Evolutionary conservation across 805 yeast genomes (phyloP), one percentile per base, ranked within the genome.

Genomic region (Alloascoidea africana): DNA sequence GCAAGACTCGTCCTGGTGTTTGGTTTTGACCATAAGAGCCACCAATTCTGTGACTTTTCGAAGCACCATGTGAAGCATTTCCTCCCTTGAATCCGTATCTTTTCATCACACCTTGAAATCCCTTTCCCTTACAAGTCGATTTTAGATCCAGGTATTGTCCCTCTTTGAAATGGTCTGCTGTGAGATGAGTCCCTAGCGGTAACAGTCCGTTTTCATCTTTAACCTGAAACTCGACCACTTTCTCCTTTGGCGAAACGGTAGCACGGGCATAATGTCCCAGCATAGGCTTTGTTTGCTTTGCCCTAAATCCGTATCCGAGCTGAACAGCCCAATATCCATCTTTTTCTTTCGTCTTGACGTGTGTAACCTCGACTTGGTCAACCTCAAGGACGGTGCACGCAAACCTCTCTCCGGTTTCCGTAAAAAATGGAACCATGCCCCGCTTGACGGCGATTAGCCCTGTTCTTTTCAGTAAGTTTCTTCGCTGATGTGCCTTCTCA

Each of bases 31-130:
- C 98, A 50, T 81, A 86, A 19, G 96, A 87, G 70, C 98, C 98
- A 50, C 94, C 94, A 41, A 86, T 76, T 69, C 98, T 80, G 57
- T 91, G 97, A 27, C 89, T 79, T 36, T 71, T 65, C 18, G 98
- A 84, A 17, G 83, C 87, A 80, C 98, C 98, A 58, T 91, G 98
- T 1, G 96, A 68, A 4, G 96, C 96, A 33, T 74, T 71, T 57
- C 82, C 72, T 68, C 98, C 98, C 35, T 63, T 64, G 62, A 89
- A 91, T 8, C 84, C 82, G 66, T 80, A 81, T 60, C 95, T 76
- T 58, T 89, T 89, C 96, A 91, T 91, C 16, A 89, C 97, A 73
- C 98, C 98, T 16, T 87, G 84, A 56, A 85, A 85, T 6, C 98
- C 98, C 59, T 91, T 91, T 60, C 98, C 98, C 56, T 85, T 89